Evolutionary conservation across 306 rosid genomes (phyloP).

Genomic region (Prosopis cineraria): DNA sequence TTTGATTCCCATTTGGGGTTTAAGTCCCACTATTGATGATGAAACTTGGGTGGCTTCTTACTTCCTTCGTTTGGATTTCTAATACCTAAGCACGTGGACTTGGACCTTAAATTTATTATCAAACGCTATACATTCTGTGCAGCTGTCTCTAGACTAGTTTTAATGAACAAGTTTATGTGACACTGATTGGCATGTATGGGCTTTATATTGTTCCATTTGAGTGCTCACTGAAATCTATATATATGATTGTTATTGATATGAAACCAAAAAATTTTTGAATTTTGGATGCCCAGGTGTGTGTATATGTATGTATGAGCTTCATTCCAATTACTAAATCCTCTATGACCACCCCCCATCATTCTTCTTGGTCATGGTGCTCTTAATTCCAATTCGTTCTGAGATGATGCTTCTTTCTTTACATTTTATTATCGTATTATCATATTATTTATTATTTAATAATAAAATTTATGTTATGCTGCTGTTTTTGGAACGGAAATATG

Average conservation of each 20-base stretch:
- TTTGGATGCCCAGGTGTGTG: neutral
- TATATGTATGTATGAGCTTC: no score
- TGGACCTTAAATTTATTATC: slow-evolving; percentile 20
- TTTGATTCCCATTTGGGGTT: slow-evolving; percentile 47
- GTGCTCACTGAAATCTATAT: slow-evolving; percentile 6
- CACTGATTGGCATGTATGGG: slow-evolving; percentile 20
- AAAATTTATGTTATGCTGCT: no score
- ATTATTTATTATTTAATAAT: no score
- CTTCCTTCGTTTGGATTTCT: slow-evolving; percentile 39
- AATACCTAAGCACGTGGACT: slow-evolving; percentile 54
- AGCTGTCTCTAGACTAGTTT: slow-evolving; percentile 36
- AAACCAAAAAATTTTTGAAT: neutral
- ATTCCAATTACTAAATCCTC: no score
- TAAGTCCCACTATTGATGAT: slow-evolving; percentile 17
- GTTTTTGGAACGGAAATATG: no score
- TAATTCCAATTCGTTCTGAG: no score
- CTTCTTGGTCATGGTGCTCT: no score
- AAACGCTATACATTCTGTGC: slow-evolving; percentile 43
- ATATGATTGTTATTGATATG: neutral
- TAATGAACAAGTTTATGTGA: slow-evolving; percentile 23
- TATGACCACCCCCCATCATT: no score
- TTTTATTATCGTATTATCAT: no score
- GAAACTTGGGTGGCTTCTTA: slow-evolving; percentile 45
- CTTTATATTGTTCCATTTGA: neutral
- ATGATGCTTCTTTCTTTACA: no score